Base-by-base conservation (phyloP, 2,329 filamentous ascomycete genomes). In the Aureobasidium zeae region DNA sequence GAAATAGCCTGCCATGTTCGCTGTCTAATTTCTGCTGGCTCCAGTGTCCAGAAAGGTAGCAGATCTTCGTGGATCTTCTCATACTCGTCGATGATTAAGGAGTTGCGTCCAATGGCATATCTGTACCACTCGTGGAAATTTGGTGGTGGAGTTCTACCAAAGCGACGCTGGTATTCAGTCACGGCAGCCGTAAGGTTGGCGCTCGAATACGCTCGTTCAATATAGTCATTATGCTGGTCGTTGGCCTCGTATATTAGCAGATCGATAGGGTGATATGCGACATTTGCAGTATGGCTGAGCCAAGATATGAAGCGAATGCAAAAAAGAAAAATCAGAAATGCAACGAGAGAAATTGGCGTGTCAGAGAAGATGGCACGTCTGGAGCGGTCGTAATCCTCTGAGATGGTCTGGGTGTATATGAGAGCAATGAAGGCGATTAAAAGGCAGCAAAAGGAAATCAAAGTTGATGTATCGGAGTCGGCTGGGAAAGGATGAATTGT, bases 71-170 rank as follows among this genome's bases (percentile, higher is more conserved):
- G 59, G 12, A 80, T 76, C 49, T 71, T 73, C 57, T 79, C 73
- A 48, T 71, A 79, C 49, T 77, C 72, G 48, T 80, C 76, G 36
- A 79, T 72, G 7, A 79, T 58, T 4, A 69, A 55, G 1, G 73
- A 72, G 11, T 66, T 69, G 28, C 68, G 67, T 5, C 58, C 65
- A 4, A 61, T 68, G 1, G 76, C 75, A 55, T 70, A 79, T 26
- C 68, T 56, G 52, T 74, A 78, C 76, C 76, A 79, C 46, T 68
- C 61, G 49, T 78, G 72, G 50, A 79, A 80, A 10, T 70, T 69
- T 8, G 76, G 75, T 19, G 76, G 76, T 2, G 76, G 76, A 48
- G 70, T 64, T 42, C 70, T 67, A 2, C 63, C 56, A 52, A 79
- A 76, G 48, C 73, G 67, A 37, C 60, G 56, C 31, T 62, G 65